Percentiles rank a stretch among this genome's conserved stretches.
Evolutionary conservation across 805 yeast species (phyloP).

Genomic region (Diddensiella transvaalensis): DNA sequence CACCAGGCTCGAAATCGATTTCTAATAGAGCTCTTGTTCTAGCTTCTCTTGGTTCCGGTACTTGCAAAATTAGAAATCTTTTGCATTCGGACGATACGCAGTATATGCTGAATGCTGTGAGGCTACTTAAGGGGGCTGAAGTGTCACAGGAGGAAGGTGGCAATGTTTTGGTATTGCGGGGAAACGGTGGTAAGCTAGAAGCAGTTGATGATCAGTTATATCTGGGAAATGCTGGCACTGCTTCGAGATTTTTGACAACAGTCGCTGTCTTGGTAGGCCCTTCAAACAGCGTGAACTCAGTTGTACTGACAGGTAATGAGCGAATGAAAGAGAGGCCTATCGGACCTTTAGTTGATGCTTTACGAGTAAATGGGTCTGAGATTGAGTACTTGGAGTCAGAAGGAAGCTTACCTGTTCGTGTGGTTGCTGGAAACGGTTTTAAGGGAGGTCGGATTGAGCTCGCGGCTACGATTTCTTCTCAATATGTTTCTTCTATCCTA

Average conservation of each 20-base stretch:
- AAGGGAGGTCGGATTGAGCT: conserved; percentile 90
- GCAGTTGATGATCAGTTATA: conserved; percentile 69
- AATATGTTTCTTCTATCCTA: conserved; percentile 90
- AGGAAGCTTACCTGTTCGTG: conserved; percentile 83
- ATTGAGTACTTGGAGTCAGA: conserved; percentile 66
- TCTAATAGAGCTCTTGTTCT: conserved; percentile 90
- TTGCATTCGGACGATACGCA: conserved; percentile 96
- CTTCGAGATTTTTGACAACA: conserved; percentile 89
- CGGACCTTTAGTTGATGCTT: conserved; percentile 92
- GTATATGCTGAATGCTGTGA: conserved; percentile 86
- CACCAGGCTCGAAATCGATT: conserved; percentile 97
- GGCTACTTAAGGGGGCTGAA: conserved; percentile 73
- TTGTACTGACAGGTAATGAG: conserved; percentile 84
- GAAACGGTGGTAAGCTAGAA: conserved; percentile 67
- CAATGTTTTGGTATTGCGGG: conserved; percentile 77
- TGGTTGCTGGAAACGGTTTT: conserved; percentile 65
- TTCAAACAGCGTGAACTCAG: conserved; percentile 38
- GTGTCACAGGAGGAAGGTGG: conserved; percentile 85
- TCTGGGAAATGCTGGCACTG: conserved; percentile 97
- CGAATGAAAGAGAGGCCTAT: conserved; percentile 98
- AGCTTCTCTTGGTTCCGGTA: conserved; percentile 88
- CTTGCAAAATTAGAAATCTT: conserved; percentile 76
- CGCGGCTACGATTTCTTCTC: conserved; percentile 95
- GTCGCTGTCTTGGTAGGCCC: conserved; percentile 80
- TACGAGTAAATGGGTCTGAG: conserved; percentile 71